Evolutionary conservation across 441 rosid genomes (phyloP), one percentile per base, ranked within the genome.

Genomic region (Populus hybrid): DNA sequence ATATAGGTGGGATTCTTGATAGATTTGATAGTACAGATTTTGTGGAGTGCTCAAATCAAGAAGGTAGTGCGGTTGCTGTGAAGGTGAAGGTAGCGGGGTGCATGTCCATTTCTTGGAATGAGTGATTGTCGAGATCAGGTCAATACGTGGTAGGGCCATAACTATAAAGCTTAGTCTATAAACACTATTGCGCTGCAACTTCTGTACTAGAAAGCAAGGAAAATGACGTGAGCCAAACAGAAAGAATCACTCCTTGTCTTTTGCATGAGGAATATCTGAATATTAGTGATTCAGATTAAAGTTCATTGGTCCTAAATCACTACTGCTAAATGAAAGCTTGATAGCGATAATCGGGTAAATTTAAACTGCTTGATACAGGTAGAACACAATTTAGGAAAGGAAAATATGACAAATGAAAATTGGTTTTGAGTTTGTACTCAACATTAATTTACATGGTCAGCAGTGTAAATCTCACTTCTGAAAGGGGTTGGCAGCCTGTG

Each of bases 341-440:
- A 53, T 53, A 53, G 18, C 63, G 4, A 45, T 45, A 1, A 53
- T 18, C 7, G 6, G 0, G 23, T 16, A 53, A 53, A 53, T 53
- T 50, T 50, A 16, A 50, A 6, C n/a, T 50, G 59, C n/a, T 53
- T 18, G 3, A 1, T 53, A 2, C n/a, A 18, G 61, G 61, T 42
- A 9, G 42, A 9, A 38, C 42, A 38, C 11, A 6, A 2, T 2
- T 1, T 9, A 9, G 11, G 45, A 38, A 38, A 38, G 45, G 12
- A 38, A 38, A 38, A 38, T 38, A 38, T 12, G 45, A 38, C 42
- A 9, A 9, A 38, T 2, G 40, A 36, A 89, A 90, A 77, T 90
- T 90, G n/a, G 89, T 87, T 85, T 88, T 90, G 77, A 90, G 94
- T 9, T 87, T 88, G 74, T 84, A 83, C 82, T 89, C 94, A 59